phyloP scores from a whole-genome alignment of 1,284 basidiomycete species.

The Boletellus dicymbophilus region DNA sequence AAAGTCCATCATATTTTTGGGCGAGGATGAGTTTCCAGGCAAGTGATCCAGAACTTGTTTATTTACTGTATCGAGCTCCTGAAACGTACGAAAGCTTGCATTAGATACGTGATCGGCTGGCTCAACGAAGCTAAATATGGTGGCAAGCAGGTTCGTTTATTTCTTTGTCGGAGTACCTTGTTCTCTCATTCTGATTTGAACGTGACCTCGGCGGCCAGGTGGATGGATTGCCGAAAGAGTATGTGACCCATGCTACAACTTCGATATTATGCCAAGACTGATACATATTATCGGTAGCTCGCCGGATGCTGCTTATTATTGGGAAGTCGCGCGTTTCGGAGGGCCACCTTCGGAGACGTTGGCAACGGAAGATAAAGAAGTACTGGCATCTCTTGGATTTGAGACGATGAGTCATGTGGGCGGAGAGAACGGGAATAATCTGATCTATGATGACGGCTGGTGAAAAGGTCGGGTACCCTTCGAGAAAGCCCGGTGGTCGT shows the following conservation, averaged over 20 bases:
- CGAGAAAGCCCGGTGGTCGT: no score
- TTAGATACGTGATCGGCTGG: slow-evolving; percentile 1
- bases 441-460: not conserved
- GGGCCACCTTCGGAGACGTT: not conserved
- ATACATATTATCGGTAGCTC: no score
- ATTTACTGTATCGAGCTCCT: no score
- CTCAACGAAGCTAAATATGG: slow-evolving; percentile 5
- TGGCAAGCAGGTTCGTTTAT: slow-evolving; percentile 11
- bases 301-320: not conserved
- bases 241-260: no score
- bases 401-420: no score
- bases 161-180: no score
- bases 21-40: not conserved
- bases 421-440: not conserved
- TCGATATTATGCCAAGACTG: no score
- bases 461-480: no score
- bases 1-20: not conserved
- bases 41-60: no score
- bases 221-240: slow-evolving; percentile 8
- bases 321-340: slow-evolving; percentile 3
- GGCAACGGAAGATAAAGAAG: not conserved
- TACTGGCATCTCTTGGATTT: not conserved
- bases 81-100: not conserved
- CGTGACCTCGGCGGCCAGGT: slow-evolving; percentile 1
- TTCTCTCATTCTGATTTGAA: not conserved